Conservation (phyloP, 306 rosid species). For the Amphicarpaea edgeworthii region DNA sequence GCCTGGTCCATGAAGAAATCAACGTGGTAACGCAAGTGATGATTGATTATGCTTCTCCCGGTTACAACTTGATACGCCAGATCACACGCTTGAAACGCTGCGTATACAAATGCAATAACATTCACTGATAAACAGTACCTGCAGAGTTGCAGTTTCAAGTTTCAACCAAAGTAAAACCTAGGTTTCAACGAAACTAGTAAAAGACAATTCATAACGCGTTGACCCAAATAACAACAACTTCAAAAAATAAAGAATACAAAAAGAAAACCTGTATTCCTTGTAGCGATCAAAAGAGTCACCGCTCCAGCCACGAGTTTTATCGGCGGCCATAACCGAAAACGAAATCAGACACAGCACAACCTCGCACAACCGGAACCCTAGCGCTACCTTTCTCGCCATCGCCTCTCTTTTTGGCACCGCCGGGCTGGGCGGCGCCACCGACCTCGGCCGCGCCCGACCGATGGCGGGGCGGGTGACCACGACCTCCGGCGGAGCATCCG, state of each 20-base stretch:
- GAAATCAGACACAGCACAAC: conserved; percentile 82
- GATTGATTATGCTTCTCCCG: conserved; percentile 59
- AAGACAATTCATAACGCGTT: conserved; percentile 7
- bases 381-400: conserved; percentile 66
- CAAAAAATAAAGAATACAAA: neutral
- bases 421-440: conserved; percentile 3
- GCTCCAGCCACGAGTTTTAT: conserved; percentile 97
- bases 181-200: conserved; percentile 30
- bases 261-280: conserved; percentile 84
- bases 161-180: neutral
- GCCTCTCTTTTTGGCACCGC: conserved; percentile 52
- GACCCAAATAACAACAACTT: conserved; percentile 17
- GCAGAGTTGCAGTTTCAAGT: conserved; percentile 29
- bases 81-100: conserved; percentile 73
- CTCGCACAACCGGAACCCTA: conserved; percentile 87
- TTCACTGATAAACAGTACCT: conserved; percentile 93
- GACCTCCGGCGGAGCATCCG: conserved; percentile 41
- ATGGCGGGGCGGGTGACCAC: conserved; percentile 50
- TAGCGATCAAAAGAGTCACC: conserved; percentile 98
- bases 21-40: conserved; percentile 68
- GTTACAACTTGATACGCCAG: conserved; percentile 56
- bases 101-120: conserved; percentile 77
- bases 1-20: conserved; percentile 97
- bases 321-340: conserved; percentile 97
- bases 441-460: conserved; percentile 39